These are phyloP conservation scores for Dipteronia dyeriana DNA, from an alignment of 345 rosid species.

Conservation along the genomic window DNA sequence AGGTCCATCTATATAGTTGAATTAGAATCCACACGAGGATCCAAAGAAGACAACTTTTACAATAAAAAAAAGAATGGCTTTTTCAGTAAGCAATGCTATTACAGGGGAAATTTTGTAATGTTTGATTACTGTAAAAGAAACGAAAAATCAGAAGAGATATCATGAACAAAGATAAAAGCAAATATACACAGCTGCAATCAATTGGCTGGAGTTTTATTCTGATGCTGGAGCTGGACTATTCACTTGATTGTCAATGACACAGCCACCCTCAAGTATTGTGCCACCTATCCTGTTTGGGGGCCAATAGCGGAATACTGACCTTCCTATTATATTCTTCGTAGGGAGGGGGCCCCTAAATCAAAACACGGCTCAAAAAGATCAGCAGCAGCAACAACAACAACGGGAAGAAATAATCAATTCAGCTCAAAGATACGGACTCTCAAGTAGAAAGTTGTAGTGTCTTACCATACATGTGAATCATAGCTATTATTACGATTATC, in stretches of 20 bases:
- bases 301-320: constrained; percentile 90
- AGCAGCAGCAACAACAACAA: not conserved
- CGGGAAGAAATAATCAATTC: not conserved
- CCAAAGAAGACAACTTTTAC: not conserved
- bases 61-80: not conserved
- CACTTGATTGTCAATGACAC: constrained; percentile 61
- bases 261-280: constrained; percentile 62
- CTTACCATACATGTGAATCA: constrained; percentile 94
- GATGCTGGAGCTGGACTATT: constrained; percentile 27
- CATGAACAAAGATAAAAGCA: not conserved
- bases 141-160: not conserved
- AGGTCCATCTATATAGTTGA: constrained; percentile 3
- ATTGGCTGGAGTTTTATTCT: constrained; percentile 19
- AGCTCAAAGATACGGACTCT: not conserved
- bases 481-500: constrained; percentile 96
- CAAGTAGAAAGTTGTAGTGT: not conserved
- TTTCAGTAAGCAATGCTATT: constrained; percentile 4
- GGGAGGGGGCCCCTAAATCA: constrained; percentile 87
- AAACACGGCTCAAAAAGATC: constrained; percentile 9
- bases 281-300: constrained; percentile 83
- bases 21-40: constrained; percentile 5
- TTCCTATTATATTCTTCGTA: constrained; percentile 85
- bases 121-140: not conserved
- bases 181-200: not conserved
- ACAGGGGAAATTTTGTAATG: not conserved